phyloP scores from a whole-genome alignment of 306 rosid genomes.

The Quercus mongolica region DNA sequence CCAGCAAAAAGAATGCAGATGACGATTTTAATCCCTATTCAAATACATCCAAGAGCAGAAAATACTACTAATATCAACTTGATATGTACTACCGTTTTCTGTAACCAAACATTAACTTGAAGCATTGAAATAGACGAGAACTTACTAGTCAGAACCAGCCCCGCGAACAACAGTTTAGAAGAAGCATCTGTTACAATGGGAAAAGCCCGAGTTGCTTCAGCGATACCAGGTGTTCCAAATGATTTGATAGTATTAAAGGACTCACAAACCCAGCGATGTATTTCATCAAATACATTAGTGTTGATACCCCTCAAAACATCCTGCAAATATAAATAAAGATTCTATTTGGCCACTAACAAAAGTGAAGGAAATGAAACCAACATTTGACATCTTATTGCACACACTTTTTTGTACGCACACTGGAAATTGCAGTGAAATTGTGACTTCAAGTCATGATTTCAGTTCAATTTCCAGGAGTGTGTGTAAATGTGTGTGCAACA shows the following conservation, averaged over 20 bases:
- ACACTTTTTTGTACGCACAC: too few species aligned
- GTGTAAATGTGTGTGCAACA: too few species aligned
- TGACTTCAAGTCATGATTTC: too few species aligned
- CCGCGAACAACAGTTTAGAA: constrained; percentile 54
- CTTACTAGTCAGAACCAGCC: constrained; percentile 76
- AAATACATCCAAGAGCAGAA: not conserved
- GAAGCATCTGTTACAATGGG: constrained; percentile 49
- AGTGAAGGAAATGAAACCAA: not conserved
- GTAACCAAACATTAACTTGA: not conserved
- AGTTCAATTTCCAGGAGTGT: too few species aligned
- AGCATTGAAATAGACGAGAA: constrained; percentile 6
- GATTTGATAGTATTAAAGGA: constrained; percentile 52
- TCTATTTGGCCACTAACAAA: not conserved
- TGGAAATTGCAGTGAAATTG: too few species aligned
- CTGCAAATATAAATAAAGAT: constrained; percentile 27
- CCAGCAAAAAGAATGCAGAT: not conserved
- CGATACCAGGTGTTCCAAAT: constrained; percentile 36
- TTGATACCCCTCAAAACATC: constrained; percentile 62
- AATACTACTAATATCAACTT: not conserved
- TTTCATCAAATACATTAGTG: constrained; percentile 48
- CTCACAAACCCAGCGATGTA: constrained; percentile 62
- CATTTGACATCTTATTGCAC: not conserved
- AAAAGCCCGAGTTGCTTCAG: constrained; percentile 54
- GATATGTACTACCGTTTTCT: not conserved
- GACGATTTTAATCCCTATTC: not conserved